Evolutionary conservation across 2,329 filamentous ascomycete genomes (phyloP).

Genomic region (Chrysoporthe puriensis): DNA sequence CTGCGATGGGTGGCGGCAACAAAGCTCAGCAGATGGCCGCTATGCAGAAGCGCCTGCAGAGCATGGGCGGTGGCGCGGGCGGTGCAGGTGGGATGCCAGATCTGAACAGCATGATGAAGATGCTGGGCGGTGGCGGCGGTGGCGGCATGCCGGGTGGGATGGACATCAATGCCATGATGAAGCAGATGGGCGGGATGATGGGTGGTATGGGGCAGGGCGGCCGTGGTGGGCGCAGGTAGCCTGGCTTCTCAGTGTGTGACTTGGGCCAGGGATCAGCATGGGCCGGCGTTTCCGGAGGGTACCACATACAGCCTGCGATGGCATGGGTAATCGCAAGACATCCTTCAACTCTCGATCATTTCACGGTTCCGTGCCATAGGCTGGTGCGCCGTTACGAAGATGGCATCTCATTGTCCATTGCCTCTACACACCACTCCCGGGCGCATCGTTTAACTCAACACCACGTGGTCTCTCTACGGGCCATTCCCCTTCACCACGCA

Average conservation of each 20-base stretch:
- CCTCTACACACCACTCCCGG: neutral
- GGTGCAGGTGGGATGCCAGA: conserved; percentile 75
- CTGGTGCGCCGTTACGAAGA: neutral
- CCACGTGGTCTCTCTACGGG: neutral
- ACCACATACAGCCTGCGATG: neutral
- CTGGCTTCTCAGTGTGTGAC: neutral
- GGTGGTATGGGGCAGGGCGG: conserved; percentile 31
- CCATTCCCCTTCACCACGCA: neutral
- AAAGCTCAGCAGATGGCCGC: conserved; percentile 92
- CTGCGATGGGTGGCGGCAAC: conserved; percentile 87
- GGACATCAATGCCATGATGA: conserved; percentile 31
- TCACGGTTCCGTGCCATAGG: neutral
- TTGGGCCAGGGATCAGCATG: conserved; percentile 15
- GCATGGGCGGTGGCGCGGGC: conserved; percentile 78
- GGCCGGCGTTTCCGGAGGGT: conserved; percentile 14
- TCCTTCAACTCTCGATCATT: neutral
- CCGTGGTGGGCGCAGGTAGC: conserved; percentile 24
- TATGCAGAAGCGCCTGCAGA: conserved; percentile 94
- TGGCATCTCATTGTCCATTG: neutral
- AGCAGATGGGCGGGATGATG: conserved; percentile 59
- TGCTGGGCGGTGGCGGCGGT: conserved; percentile 75
- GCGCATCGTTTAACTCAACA: neutral
- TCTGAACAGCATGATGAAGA: conserved; percentile 87
- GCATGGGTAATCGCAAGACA: neutral
- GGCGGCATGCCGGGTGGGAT: conserved; percentile 73